phyloP scores from a whole-genome alignment of 768 basidiomycete species.

The Podaxis sp. region DNA sequence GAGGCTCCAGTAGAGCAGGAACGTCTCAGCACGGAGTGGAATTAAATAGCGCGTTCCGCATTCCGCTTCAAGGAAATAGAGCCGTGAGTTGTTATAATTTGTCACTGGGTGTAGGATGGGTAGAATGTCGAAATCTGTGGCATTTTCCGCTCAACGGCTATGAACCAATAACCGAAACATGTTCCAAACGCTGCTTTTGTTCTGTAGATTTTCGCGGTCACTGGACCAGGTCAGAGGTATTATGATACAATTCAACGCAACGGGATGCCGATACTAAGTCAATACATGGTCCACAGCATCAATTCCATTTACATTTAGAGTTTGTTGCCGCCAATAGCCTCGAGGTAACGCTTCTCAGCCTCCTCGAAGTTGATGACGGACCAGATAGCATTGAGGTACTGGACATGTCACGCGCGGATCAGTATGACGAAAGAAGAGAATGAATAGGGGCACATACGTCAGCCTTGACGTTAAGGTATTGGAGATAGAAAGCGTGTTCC shows the following conservation, averaged over 20 bases:
- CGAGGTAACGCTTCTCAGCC: constrained; percentile 62
- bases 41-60: too few species aligned
- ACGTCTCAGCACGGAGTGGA: too few species aligned
- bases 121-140: not conserved
- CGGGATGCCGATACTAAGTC: not conserved
- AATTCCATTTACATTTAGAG: constrained; percentile 8
- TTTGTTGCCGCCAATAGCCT: constrained; percentile 29
- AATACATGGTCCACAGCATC: not conserved
- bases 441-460: constrained; percentile 59
- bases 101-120: not conserved
- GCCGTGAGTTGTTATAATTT: not conserved
- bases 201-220: too few species aligned
- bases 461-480: constrained; percentile 90
- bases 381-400: constrained; percentile 97
- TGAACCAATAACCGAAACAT: not conserved
- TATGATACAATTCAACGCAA: not conserved
- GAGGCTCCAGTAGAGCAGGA: not conserved
- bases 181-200: too few species aligned
- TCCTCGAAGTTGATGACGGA: constrained; percentile 95
- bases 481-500: constrained; percentile 88
- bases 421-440: constrained; percentile 29
- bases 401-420: constrained; percentile 42
- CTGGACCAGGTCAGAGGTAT: too few species aligned
- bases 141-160: not conserved
- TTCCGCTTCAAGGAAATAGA: too few species aligned